Percentiles rank a stretch among this genome's conserved stretches.
phyloP scores from a whole-genome alignment of 2,329 filamentous ascomycete species.

The Zelopaecilomyces penicillatus region DNA sequence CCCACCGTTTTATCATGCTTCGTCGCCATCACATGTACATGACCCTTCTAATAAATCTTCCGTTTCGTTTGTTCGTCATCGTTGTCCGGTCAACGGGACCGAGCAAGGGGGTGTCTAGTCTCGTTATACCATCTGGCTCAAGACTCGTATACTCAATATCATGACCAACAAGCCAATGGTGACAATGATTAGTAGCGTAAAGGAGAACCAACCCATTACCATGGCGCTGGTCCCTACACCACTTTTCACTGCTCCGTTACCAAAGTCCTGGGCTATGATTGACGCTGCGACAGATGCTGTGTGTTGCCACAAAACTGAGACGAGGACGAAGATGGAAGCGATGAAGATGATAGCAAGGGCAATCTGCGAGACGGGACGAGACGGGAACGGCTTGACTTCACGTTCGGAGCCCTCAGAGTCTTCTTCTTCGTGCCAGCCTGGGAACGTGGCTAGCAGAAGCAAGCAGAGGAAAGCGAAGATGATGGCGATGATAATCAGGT shows the following conservation, averaged over 20 bases:
- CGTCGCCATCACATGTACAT: slow-evolving; percentile 13
- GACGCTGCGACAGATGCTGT: slow-evolving; percentile 93
- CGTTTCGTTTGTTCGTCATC: slow-evolving; percentile 12
- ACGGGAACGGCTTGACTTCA: slow-evolving; percentile 91
- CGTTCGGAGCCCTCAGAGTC: slow-evolving; percentile 74
- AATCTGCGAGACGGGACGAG: slow-evolving; percentile 82
- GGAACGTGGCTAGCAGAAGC: slow-evolving; percentile 90
- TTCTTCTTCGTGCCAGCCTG: slow-evolving; percentile 90
- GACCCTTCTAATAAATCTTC: background rate
- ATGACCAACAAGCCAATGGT: slow-evolving; percentile 93
- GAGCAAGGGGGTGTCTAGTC: background rate
- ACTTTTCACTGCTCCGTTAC: slow-evolving; percentile 77
- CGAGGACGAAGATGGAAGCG: slow-evolving; percentile 61
- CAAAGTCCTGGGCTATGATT: slow-evolving; percentile 86
- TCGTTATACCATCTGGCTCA: slow-evolving; percentile 49
- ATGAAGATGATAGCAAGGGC: slow-evolving; percentile 88
- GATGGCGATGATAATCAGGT: slow-evolving; percentile 93
- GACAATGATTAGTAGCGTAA: slow-evolving; percentile 85
- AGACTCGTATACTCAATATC: slow-evolving; percentile 84
- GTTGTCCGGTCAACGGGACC: background rate
- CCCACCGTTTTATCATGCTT: slow-evolving; percentile 6
- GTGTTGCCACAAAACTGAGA: slow-evolving; percentile 81
- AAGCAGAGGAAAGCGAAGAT: slow-evolving; percentile 96
- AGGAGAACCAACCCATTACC: slow-evolving; percentile 97
- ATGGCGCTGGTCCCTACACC: slow-evolving; percentile 92